A percentile compares a stretch with the other conserved stretches of the same genome.
Evolutionary conservation across 345 rosid genomes (phyloP).

Genomic region (Psidium guajava): DNA sequence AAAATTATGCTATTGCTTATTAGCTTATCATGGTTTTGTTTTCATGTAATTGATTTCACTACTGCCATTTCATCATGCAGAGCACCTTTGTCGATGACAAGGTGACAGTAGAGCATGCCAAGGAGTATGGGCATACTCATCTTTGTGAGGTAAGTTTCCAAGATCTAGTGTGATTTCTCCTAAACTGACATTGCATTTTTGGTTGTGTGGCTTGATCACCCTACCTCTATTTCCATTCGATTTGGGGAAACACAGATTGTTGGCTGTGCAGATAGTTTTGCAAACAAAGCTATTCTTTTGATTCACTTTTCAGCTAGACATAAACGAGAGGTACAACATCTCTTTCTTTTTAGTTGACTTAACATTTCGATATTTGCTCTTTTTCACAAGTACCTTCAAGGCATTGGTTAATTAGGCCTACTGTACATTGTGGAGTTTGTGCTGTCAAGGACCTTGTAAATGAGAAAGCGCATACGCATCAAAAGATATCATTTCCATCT

Average conservation of each 20-base stretch:
- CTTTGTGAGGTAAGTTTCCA: conserved; percentile 52
- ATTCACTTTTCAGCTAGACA: conserved; percentile 95
- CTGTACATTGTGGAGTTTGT: background rate
- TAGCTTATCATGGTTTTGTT: background rate
- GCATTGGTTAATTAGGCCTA: background rate
- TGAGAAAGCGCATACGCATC: background rate
- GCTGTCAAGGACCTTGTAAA: background rate
- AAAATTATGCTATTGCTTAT: background rate
- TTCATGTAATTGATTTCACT: background rate
- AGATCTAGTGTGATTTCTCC: background rate
- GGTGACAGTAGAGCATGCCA: conserved; percentile 69
- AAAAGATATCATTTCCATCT: background rate
- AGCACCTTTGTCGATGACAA: conserved; percentile 70
- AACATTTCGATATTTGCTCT: background rate
- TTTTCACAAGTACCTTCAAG: background rate
- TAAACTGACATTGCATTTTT: background rate
- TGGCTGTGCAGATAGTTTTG: conserved; percentile 49
- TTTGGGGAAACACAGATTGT: conserved; percentile 34
- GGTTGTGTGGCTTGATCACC: background rate
- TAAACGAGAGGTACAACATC: conserved; percentile 36
- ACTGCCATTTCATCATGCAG: conserved; percentile 16
- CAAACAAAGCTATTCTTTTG: conserved; percentile 77
- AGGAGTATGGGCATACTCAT: conserved; percentile 86
- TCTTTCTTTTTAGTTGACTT: conserved; percentile 4
- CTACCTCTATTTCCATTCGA: background rate